Percentiles rank a stretch among this genome's conserved stretches.
Evolutionary conservation across 176 grass and related monocot species (phyloP).

Genomic region (Lolium rigidum): DNA sequence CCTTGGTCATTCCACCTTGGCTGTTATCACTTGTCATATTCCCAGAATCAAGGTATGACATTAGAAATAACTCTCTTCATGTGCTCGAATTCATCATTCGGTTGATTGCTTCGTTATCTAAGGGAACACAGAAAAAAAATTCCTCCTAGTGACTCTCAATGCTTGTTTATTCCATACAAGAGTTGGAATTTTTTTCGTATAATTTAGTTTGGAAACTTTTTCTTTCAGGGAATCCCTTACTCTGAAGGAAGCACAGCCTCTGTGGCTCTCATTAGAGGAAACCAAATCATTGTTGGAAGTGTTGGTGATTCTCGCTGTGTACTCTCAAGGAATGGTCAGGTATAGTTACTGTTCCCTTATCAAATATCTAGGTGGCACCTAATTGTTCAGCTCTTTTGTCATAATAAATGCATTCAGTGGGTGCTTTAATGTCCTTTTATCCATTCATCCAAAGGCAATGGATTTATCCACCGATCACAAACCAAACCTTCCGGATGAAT

Average conservation of each 20-base stretch:
- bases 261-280: conserved; percentile 25
- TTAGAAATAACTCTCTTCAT: neutral
- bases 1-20: neutral
- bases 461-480: conserved; percentile 40
- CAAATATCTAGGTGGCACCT: conserved; percentile 12
- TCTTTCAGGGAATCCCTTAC: conserved; percentile 10
- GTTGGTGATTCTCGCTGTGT: conserved; percentile 42
- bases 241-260: conserved; percentile 23
- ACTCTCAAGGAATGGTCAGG: conserved; percentile 23
- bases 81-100: neutral
- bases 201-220: neutral
- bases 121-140: neutral
- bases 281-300: conserved; percentile 34
- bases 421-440: conserved; percentile 13
- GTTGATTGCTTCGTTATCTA: neutral
- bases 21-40: conserved; percentile 11
- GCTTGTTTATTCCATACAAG: conserved; percentile 19
- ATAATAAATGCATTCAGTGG: neutral
- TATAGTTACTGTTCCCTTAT: conserved; percentile 14
- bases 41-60: neutral
- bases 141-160: neutral
- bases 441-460: conserved; percentile 38
- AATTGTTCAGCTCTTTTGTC: neutral
- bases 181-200: neutral
- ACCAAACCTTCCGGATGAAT: neutral